phyloP scores from a whole-genome alignment of 2,329 filamentous ascomycete species.

The Teratosphaeria gauchensis region DNA sequence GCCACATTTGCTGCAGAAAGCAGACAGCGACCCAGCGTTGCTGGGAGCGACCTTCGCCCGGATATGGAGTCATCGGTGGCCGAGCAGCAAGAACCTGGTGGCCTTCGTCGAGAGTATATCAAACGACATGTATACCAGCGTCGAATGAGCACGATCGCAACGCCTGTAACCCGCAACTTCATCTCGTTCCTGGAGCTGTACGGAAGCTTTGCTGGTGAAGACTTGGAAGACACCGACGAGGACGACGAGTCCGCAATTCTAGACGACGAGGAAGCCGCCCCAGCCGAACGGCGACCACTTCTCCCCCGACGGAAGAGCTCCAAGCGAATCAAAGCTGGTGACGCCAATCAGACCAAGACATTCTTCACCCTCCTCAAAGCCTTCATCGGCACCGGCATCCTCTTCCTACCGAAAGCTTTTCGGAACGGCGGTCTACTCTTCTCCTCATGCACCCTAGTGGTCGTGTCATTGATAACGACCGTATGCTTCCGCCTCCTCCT shows the following conservation, averaged over 20 bases:
- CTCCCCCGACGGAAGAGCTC: slow-evolving; percentile 48
- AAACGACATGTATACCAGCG: slow-evolving; percentile 34
- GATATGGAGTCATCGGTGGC: slow-evolving; percentile 8
- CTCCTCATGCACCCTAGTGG: slow-evolving; percentile 57
- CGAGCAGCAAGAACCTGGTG: slow-evolving; percentile 37
- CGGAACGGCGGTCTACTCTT: slow-evolving; percentile 69
- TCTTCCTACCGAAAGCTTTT: slow-evolving; percentile 73
- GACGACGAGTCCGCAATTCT: slow-evolving; percentile 48
- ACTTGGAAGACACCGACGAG: slow-evolving; percentile 49
- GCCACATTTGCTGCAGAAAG: slow-evolving; percentile 53
- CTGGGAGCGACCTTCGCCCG: background rate
- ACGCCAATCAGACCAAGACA: slow-evolving; percentile 59
- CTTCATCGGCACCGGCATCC: slow-evolving; percentile 71
- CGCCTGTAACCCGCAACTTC: slow-evolving; percentile 58
- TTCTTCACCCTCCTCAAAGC: slow-evolving; percentile 73
- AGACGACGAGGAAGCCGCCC: slow-evolving; percentile 47
- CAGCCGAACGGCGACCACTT: slow-evolving; percentile 51
- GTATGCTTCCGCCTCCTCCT: slow-evolving; percentile 64
- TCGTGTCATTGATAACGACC: slow-evolving; percentile 56
- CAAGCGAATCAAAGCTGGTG: slow-evolving; percentile 41
- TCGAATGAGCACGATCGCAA: slow-evolving; percentile 31
- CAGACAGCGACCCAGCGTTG: slow-evolving; percentile 16
- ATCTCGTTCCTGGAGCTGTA: slow-evolving; percentile 69
- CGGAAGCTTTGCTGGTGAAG: slow-evolving; percentile 67
- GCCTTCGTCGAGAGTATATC: slow-evolving; percentile 46